A percentile compares a stretch with the other conserved stretches of the same genome.
Evolutionary conservation across 2,329 filamentous ascomycete species (phyloP).

Genomic region (Sodiomyces alkalinus): DNA sequence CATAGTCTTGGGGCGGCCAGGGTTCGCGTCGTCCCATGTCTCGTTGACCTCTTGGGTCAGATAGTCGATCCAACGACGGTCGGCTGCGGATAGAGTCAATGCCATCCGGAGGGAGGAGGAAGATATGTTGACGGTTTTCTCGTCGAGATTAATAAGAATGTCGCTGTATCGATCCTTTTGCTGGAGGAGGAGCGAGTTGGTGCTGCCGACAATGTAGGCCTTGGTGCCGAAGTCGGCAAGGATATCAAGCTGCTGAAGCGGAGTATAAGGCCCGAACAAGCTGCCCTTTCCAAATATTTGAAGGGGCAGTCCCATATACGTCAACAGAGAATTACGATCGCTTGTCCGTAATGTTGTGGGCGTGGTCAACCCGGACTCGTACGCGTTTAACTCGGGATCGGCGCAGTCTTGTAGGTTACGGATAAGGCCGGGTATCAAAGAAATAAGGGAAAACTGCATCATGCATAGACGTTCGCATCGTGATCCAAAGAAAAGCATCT

Average conservation of each 20-base stretch:
- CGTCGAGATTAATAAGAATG: slow-evolving; percentile 90
- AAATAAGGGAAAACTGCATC: slow-evolving; percentile 95
- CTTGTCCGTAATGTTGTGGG: slow-evolving; percentile 82
- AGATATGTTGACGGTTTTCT: slow-evolving; percentile 69
- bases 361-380: slow-evolving; percentile 58
- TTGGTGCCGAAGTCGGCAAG: slow-evolving; percentile 89
- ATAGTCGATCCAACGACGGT: slow-evolving; percentile 92
- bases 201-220: slow-evolving; percentile 94
- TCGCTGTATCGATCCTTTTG: slow-evolving; percentile 95
- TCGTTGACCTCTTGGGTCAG: slow-evolving; percentile 87
- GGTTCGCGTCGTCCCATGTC: slow-evolving; percentile 90
- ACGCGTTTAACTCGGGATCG: slow-evolving; percentile 78
- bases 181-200: slow-evolving; percentile 83
- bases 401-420: slow-evolving; percentile 88
- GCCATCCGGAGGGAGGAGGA: slow-evolving; percentile 64
- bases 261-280: slow-evolving; percentile 92
- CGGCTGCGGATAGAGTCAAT: slow-evolving; percentile 65
- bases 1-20: slow-evolving; percentile 79
- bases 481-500: slow-evolving; percentile 99
- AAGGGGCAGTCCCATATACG: slow-evolving; percentile 87
- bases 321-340: slow-evolving; percentile 75
- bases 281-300: slow-evolving; percentile 95
- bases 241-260: slow-evolving; percentile 86
- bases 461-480: slow-evolving; percentile 91
- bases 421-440: slow-evolving; percentile 83